Conservation (phyloP, 2,329 filamentous ascomycete genomes). For the Verticillium albo-atrum region DNA sequence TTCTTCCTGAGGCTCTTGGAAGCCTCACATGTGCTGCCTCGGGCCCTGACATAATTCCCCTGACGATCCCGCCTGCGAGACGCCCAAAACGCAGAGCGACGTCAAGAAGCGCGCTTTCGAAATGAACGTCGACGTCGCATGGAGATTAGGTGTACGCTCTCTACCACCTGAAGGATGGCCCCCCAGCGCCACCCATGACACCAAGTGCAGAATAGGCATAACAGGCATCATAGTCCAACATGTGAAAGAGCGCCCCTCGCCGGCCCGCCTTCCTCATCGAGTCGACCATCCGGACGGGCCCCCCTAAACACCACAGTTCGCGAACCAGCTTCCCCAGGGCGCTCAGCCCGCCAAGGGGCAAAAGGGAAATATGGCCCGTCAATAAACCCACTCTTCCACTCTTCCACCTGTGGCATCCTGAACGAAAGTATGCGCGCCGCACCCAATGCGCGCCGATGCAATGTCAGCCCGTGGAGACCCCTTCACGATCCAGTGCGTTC, state of each 20-base stretch:
- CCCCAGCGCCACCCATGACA: background rate
- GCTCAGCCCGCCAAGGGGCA: background rate
- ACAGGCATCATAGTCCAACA: background rate
- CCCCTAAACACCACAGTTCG: background rate
- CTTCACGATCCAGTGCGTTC: background rate
- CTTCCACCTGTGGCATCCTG: too few relatives aligned
- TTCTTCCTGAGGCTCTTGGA: background rate
- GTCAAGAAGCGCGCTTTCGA: background rate
- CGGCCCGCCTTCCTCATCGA: background rate
- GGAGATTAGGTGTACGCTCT: background rate
- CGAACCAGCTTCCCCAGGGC: background rate
- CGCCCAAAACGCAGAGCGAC: background rate
- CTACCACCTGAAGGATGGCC: background rate
- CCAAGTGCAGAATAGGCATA: background rate
- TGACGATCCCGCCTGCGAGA: background rate
- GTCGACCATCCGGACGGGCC: background rate
- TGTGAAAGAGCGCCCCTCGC: background rate
- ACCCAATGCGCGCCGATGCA: background rate
- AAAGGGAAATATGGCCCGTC: background rate
- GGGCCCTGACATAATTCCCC: background rate
- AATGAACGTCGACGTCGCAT: background rate
- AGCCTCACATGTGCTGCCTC: background rate
- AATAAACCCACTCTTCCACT: background rate
- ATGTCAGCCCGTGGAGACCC: background rate
- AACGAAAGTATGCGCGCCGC: background rate